Evolutionary conservation across 805 yeast species (phyloP).

Genomic region (Scheffersomyces ergatensis): DNA sequence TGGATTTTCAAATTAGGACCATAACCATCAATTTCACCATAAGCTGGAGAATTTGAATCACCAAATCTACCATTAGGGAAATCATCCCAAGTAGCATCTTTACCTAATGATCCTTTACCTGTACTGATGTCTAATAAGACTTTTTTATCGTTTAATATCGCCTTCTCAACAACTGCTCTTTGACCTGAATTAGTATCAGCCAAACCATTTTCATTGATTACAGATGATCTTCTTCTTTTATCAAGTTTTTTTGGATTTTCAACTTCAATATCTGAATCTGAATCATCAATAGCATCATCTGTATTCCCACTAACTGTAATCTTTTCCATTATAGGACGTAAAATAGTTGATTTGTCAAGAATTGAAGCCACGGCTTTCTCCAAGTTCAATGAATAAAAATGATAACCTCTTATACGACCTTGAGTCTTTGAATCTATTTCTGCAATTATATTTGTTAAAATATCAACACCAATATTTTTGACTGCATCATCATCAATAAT

Average conservation of each 20-base stretch:
- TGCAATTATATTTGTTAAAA: conserved; percentile 62
- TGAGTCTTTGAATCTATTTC: conserved; percentile 51
- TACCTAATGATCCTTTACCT: conserved; percentile 80
- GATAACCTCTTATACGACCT: conserved; percentile 74
- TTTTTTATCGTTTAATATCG: conserved; percentile 36
- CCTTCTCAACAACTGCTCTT: conserved; percentile 19
- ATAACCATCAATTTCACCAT: conserved; percentile 97
- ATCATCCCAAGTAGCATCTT: conserved; percentile 96
- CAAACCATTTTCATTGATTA: conserved; percentile 40
- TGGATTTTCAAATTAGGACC: conserved; percentile 86
- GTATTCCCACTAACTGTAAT: conserved; percentile 20
- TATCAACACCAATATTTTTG: conserved; percentile 76
- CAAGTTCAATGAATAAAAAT: conserved; percentile 87
- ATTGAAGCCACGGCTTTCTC: conserved; percentile 91
- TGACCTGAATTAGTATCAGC: conserved; percentile 15
- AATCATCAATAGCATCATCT: conserved; percentile 39
- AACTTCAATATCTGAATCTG: conserved; percentile 35
- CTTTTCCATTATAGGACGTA: conserved; percentile 44
- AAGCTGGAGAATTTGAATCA: conserved; percentile 93
- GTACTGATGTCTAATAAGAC: conserved; percentile 73
- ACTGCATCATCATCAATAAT: conserved; percentile 73
- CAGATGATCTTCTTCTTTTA: conserved; percentile 35
- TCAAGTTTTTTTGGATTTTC: conserved; percentile 24
- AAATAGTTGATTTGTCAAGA: conserved; percentile 57
- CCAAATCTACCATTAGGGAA: conserved; percentile 95